A percentile compares a stretch with the other conserved stretches of the same genome.
These are phyloP conservation scores for Zopfia rhizophila DNA, from an alignment of 2,329 filamentous ascomycete genomes.

Conservation along the genomic window DNA sequence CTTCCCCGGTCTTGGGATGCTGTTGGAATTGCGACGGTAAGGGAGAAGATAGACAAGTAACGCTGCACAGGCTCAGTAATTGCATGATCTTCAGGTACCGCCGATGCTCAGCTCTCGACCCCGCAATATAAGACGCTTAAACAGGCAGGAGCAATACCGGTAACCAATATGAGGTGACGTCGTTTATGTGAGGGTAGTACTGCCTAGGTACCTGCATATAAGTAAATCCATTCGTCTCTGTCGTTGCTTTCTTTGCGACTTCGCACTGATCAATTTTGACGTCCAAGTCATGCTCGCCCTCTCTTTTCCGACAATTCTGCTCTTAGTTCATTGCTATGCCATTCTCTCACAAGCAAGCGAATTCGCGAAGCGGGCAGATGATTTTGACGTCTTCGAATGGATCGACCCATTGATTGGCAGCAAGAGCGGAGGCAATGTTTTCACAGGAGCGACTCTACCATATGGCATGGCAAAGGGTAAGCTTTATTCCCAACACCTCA, in stretches of 20 bases:
- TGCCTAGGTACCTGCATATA: too few relatives aligned
- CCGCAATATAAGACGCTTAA: slow-evolving; percentile 36
- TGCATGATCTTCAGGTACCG: slow-evolving; percentile 18
- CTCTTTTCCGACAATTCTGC: neutral
- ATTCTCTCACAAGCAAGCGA: neutral
- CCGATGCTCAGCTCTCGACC: slow-evolving; percentile 27
- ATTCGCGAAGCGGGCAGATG: slow-evolving; percentile 15
- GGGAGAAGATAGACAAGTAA: slow-evolving; percentile 14
- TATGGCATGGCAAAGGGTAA: slow-evolving; percentile 58
- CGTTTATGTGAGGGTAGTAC: slow-evolving; percentile 13
- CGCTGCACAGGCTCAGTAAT: slow-evolving; percentile 1
- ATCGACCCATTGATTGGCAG: slow-evolving; percentile 59
- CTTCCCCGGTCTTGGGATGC: too few relatives aligned
- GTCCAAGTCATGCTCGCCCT: neutral
- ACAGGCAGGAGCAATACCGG: slow-evolving; percentile 29
- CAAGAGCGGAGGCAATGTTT: slow-evolving; percentile 58
- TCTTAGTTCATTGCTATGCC: neutral
- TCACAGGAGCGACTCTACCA: slow-evolving; percentile 58
- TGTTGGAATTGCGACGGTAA: too few relatives aligned
- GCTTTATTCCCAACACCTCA: too few relatives aligned
- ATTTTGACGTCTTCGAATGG: slow-evolving; percentile 43
- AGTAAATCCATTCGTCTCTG: too few relatives aligned
- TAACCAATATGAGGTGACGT: slow-evolving; percentile 28
- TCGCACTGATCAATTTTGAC: too few relatives aligned
- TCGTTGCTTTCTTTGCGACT: too few relatives aligned